Evolutionary conservation across 2,329 filamentous ascomycete genomes (phyloP).

Genomic region (Dryadomyces quercus-mongolicae): DNA sequence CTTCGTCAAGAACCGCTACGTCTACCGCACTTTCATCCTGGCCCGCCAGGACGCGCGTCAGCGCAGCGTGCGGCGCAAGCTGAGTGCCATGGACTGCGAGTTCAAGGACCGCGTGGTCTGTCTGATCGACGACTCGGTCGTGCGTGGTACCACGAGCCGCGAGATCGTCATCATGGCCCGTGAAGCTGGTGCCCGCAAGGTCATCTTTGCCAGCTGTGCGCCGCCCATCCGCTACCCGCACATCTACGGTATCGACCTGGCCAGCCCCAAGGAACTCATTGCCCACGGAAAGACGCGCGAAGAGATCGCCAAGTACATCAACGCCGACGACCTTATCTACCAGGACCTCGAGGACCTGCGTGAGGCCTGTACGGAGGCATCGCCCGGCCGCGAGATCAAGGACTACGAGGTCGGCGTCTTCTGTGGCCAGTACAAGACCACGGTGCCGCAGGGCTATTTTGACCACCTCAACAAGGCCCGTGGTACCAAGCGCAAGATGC

Average conservation of each 20-base stretch:
- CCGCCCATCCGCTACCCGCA: slow-evolving; percentile 77
- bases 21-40: slow-evolving; percentile 71
- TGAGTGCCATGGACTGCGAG: slow-evolving; percentile 76
- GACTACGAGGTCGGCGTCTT: slow-evolving; percentile 89
- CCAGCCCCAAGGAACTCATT: slow-evolving; percentile 13
- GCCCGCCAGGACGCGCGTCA: slow-evolving; percentile 67
- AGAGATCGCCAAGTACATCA: slow-evolving; percentile 30
- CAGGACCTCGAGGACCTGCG: slow-evolving; percentile 59
- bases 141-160: slow-evolving; percentile 49
- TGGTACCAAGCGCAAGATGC: slow-evolving; percentile 40
- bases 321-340: slow-evolving; percentile 42
- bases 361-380: slow-evolving; percentile 61
- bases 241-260: slow-evolving; percentile 44
- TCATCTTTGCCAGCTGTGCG: slow-evolving; percentile 74
- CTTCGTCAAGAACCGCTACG: slow-evolving; percentile 83
- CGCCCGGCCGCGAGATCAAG: slow-evolving; percentile 39
- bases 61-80: slow-evolving; percentile 79
- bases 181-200: slow-evolving; percentile 19
- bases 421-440: slow-evolving; percentile 75
- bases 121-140: slow-evolving; percentile 66
- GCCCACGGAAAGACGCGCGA: slow-evolving; percentile 20
- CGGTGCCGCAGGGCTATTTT: slow-evolving; percentile 69
- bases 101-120: slow-evolving; percentile 72
- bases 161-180: slow-evolving; percentile 29
- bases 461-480: slow-evolving; percentile 65